These are phyloP conservation scores for Pseudonitzschia delicatissima DNA, from an alignment of 108 stramenopile species.

Conservation along the genomic window DNA sequence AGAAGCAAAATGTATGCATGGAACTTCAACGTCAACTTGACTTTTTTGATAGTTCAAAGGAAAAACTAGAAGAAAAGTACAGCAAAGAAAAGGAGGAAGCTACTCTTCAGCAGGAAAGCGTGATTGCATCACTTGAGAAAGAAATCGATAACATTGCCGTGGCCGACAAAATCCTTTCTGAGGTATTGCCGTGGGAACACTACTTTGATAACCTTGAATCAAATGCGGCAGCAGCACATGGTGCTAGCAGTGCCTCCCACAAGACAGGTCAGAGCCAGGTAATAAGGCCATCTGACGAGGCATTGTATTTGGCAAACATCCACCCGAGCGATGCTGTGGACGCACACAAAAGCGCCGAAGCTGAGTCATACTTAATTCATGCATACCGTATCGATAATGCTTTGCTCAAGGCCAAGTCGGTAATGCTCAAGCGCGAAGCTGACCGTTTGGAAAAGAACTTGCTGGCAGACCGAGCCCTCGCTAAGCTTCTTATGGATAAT, in stretches of 20 bases:
- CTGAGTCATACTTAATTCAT: conserved; percentile 22
- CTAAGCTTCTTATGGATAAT: conserved; percentile 36
- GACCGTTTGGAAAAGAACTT: conserved; percentile 29
- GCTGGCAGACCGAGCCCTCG: conserved; percentile 13
- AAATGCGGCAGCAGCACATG: neutral
- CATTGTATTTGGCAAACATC: conserved; percentile 9
- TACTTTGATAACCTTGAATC: conserved; percentile 34
- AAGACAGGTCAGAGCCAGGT: neutral
- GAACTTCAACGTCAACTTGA: conserved; percentile 44
- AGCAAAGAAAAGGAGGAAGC: conserved; percentile 8
- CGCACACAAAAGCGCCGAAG: conserved; percentile 2
- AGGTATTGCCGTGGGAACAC: conserved; percentile 36
- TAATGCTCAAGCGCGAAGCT: conserved; percentile 31
- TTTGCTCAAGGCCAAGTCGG: conserved; percentile 29
- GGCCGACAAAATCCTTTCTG: conserved; percentile 14
- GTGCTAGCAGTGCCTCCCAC: neutral
- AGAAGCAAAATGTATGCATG: conserved; percentile 26
- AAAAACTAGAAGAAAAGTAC: conserved; percentile 27
- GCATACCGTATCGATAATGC: conserved; percentile 50
- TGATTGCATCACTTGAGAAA: conserved; percentile 8
- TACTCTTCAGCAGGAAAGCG: conserved; percentile 12
- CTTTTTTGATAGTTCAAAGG: conserved; percentile 28
- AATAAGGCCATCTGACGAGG: conserved; percentile 23
- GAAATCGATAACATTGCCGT: conserved; percentile 23
- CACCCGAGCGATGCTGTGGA: conserved; percentile 8